A percentile compares a stretch with the other conserved stretches of the same genome.
These are phyloP conservation scores for Fusarium sp. DNA, from an alignment of 2,329 filamentous ascomycete genomes.

Conservation along the genomic window DNA sequence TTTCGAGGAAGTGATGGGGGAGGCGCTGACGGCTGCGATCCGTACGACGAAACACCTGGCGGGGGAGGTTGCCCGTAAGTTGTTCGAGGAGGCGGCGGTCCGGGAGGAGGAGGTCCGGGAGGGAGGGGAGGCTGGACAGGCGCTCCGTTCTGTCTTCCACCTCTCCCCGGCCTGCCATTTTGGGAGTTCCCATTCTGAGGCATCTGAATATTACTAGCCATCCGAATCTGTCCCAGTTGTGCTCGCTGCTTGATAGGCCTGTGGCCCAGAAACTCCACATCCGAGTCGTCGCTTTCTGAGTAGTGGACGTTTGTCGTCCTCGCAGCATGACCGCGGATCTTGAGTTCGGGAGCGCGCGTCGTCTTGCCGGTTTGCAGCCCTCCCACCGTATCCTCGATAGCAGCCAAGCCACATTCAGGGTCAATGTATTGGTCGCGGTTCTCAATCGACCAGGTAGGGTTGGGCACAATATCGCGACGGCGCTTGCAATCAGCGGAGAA, in stretches of 20 bases:
- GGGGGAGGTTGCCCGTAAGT: constrained; percentile 41
- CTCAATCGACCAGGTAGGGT: constrained; percentile 64
- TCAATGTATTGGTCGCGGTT: constrained; percentile 65
- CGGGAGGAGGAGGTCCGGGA: constrained; percentile 52
- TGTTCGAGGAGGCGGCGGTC: constrained; percentile 41
- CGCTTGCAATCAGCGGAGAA: constrained; percentile 67
- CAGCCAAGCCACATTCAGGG: constrained; percentile 52
- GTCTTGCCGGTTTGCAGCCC: constrained; percentile 40
- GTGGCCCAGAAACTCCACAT: constrained; percentile 57
- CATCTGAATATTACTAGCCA: constrained; percentile 57
- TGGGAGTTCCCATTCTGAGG: constrained; percentile 37
- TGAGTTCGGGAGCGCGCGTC: constrained; percentile 46
- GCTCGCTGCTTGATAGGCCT: constrained; percentile 48
- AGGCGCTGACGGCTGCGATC: constrained; percentile 28
- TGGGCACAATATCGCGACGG: constrained; percentile 39
- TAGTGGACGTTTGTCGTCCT: constrained; percentile 57
- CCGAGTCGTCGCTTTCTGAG: constrained; percentile 62
- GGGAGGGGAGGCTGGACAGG: constrained; percentile 53
- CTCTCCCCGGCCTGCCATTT: constrained; percentile 26
- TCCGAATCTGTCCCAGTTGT: constrained; percentile 52
- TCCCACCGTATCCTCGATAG: constrained; percentile 52
- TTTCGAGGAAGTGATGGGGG: constrained; percentile 47
- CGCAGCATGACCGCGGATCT: constrained; percentile 50
- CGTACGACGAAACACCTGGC: constrained; percentile 36
- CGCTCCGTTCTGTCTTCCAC: constrained; percentile 32